Base-by-base conservation (phyloP, 176 grass and related monocot species). In the Oryza coarctata region DNA sequence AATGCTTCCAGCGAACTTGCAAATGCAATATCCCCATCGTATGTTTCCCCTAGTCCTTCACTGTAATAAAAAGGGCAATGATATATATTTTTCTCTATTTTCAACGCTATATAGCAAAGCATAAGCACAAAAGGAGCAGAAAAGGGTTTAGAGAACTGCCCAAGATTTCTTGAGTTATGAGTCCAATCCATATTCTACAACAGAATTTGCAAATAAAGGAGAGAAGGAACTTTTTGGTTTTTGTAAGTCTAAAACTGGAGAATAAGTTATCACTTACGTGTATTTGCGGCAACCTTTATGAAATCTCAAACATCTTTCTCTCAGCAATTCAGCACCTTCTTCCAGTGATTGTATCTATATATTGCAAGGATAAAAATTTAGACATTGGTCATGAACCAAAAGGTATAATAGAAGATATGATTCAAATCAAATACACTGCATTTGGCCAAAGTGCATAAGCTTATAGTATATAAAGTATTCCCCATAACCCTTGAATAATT, bases 11-110 rank as follows among this genome's bases (percentile, higher is more conserved):
- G 89, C 79, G 91, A 91, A 68, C 94, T 91, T 86, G 94, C 91
- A 62, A 94, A 97, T 33, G 91, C 91, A 61, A 97, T 97, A 80
- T 97, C 94, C 81, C 91, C 94, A 94, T 97, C 94, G 63, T 97
- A 97, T 64, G 86, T 91, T 84, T 97, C 94, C 66, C 94, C 94
- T 72, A 97, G 87, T 62, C 89, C 94, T 91, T 97, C 94, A 69
- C 94, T 97, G 83, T 49, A 90, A 85, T 14, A 50, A 47, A 84
- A 70, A 29, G 11, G 43, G 20, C 6, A 69, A 76, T 38, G 31
- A 63, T 72, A 81, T 81, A 74, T 63, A 15, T 74, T 39, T 22
- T 79, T 9, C 20, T 67, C 45, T 12, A 28, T 73, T 36, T 20
- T 78, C 11, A 27, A 74, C 47, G 14, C 77, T 32, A 55, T 4